phyloP scores from a whole-genome alignment of 371 early-diverging fungal species.

The Sporodiniella umbellata region DNA sequence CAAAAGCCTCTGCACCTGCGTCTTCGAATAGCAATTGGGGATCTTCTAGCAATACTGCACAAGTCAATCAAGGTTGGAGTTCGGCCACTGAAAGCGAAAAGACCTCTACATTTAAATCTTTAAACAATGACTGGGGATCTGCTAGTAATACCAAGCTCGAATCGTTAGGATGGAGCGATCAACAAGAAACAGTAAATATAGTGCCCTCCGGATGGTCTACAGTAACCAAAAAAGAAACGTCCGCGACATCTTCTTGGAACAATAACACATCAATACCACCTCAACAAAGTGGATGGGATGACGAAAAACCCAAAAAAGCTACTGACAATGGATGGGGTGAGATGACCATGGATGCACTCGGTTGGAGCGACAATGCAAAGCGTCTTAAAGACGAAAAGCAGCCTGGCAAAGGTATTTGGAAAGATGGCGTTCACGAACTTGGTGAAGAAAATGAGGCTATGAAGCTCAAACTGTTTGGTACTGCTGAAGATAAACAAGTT shows the following conservation, averaged over 20 bases:
- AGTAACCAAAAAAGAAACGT: background rate
- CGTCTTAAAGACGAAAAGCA: conserved; percentile 18
- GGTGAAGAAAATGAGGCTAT: conserved; percentile 10
- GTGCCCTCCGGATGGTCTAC: background rate
- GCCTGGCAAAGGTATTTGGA: conserved; percentile 63
- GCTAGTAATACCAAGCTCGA: too few species aligned
- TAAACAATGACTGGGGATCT: too few species aligned
- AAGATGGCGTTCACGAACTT: conserved; percentile 58
- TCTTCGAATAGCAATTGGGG: too few species aligned
- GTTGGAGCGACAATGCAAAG: conserved; percentile 11
- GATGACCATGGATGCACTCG: conserved; percentile 16
- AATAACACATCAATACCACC: background rate
- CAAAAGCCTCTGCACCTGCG: too few species aligned
- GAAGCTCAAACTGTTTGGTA: conserved; percentile 58
- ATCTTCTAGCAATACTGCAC: too few species aligned
- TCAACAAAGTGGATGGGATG: background rate
- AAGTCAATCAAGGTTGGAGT: background rate
- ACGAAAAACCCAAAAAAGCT: background rate
- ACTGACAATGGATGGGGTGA: conserved; percentile 10
- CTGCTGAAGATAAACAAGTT: conserved; percentile 63
- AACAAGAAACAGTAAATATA: background rate
- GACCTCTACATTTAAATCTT: too few species aligned
- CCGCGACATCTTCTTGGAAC: background rate
- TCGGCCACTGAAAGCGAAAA: background rate
- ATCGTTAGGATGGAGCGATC: background rate